Evolutionary conservation across 805 yeast genomes (phyloP).

Genomic region (Myxozyma geophila): DNA sequence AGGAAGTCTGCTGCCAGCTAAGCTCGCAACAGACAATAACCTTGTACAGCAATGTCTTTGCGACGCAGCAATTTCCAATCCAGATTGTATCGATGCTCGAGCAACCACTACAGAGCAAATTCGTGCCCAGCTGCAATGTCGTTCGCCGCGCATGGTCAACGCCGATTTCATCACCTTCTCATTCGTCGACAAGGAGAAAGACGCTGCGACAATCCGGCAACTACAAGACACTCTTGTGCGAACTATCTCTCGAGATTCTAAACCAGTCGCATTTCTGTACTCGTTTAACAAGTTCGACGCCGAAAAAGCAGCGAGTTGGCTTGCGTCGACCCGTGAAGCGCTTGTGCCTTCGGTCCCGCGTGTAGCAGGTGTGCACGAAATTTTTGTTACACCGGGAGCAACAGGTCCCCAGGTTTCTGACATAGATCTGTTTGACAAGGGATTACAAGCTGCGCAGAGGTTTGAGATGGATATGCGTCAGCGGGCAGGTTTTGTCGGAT

Average conservation of each 20-base stretch:
- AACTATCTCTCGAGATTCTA: neutral
- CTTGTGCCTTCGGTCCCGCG: constrained; percentile 4
- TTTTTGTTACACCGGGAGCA: constrained; percentile 32
- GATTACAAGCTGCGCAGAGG: constrained; percentile 17
- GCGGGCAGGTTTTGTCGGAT: neutral
- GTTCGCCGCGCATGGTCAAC: neutral
- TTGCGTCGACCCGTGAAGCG: constrained; percentile 9
- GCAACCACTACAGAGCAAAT: constrained; percentile 4
- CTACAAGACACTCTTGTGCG: neutral
- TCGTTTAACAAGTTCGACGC: constrained; percentile 19
- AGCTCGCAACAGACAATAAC: neutral
- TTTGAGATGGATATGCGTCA: constrained; percentile 24
- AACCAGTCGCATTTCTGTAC: constrained; percentile 27
- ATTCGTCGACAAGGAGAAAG: constrained; percentile 1
- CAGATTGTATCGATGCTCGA: neutral
- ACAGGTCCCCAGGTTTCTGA: constrained; percentile 23
- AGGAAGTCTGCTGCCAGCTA: constrained; percentile 27
- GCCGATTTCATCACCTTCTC: constrained; percentile 3
- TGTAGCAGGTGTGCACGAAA: constrained; percentile 11
- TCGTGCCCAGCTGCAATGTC: neutral
- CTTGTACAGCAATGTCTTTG: constrained; percentile 15
- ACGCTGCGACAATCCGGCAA: constrained; percentile 1
- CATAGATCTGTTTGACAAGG: neutral
- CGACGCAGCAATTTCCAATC: constrained; percentile 10
- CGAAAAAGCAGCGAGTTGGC: constrained; percentile 19